Evolutionary conservation across 441 rosid genomes (phyloP).

Genomic region (Pelargonium exstipulatum): DNA sequence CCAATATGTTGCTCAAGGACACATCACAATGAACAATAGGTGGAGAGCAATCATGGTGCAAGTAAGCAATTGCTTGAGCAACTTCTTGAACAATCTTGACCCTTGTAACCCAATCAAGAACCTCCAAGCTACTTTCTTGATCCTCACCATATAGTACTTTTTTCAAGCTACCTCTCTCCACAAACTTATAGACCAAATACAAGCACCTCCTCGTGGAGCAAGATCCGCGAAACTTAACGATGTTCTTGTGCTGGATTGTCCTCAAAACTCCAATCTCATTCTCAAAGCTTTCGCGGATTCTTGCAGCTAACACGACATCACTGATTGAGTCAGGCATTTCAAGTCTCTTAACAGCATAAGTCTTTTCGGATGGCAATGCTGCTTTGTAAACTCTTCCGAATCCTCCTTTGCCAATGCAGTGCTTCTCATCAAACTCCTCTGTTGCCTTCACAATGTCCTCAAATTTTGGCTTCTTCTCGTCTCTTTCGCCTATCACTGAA

Average conservation of each 20-base stretch:
- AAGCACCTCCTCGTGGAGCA: slow-evolving; percentile 2
- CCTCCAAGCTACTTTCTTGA: slow-evolving; percentile 4
- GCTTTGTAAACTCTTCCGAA: slow-evolving; percentile 23
- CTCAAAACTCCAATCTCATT: background rate
- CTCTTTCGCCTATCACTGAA: background rate
- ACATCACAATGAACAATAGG: slow-evolving; percentile 27
- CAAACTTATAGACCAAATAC: slow-evolving; percentile 11
- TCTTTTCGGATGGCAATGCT: background rate
- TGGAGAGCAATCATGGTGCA: slow-evolving; percentile 26
- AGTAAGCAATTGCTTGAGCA: slow-evolving; percentile 28
- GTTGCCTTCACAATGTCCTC: slow-evolving; percentile 27
- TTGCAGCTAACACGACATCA: background rate
- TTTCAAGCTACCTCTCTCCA: slow-evolving; percentile 15
- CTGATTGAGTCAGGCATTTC: background rate
- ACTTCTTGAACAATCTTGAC: slow-evolving; percentile 17
- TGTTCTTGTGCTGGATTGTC: slow-evolving; percentile 8
- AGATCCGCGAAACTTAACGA: slow-evolving; percentile 9
- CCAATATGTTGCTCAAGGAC: slow-evolving; percentile 24
- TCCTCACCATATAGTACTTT: background rate
- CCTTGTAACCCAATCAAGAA: slow-evolving; percentile 22
- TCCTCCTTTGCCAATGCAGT: slow-evolving; percentile 23
- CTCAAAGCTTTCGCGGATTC: background rate
- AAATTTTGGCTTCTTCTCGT: slow-evolving; percentile 19
- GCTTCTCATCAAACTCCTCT: slow-evolving; percentile 18
- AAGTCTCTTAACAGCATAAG: slow-evolving; percentile 16